Base-by-base conservation (phyloP, 208 protist genomes). In the Trypanosoma conorhini region DNA sequence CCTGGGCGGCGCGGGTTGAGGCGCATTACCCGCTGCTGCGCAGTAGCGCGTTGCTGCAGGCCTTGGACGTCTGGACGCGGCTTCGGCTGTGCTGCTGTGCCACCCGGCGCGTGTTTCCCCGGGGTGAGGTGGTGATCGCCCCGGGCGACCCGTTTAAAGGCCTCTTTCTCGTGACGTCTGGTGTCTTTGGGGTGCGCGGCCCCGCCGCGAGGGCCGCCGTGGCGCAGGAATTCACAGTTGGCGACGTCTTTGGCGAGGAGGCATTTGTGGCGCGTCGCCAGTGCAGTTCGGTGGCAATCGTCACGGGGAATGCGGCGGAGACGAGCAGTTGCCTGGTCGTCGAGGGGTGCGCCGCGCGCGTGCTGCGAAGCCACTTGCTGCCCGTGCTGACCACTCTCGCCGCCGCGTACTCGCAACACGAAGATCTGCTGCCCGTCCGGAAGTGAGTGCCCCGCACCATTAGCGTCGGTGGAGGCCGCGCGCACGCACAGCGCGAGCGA, bases 221-320 rank as follows among this genome's bases (percentile, higher is more conserved):
- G 28, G 61, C 58, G 15, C 62, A 72, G 10, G 80, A 73, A 55
- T 82, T 92, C 44, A 67, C 46, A 30, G 44, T 52, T 40, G 76
- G 72, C 30, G 87, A 92, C 62, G 77, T 89, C 13, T 88, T 92
- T 56, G 84, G 84, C 8, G 71, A 81, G 28, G 87, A 92, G 72
- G 38, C 84, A 12, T 46, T 89, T 28, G 67, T 92, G 22, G 63
- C 81, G 12, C 65, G 80, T 4, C 72, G 79, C 31, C 50, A 65
- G 26, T 77, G 78, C 50, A 92, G 79, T 67, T 92, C 86, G 26
- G 86, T 92, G 7, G 48, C 72, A 38, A 74, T 92, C 44, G 72
- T 79, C 46, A 81, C 81, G 1, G 83, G 77, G 21, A 75, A 66
- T 46, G 21, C 54, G 44, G 26, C 17, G 33, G 50, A 65, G 10